Percentiles rank a stretch among this genome's conserved stretches.
Evolutionary conservation across 441 rosid species (phyloP).

Genomic region (Populus hybrid): DNA sequence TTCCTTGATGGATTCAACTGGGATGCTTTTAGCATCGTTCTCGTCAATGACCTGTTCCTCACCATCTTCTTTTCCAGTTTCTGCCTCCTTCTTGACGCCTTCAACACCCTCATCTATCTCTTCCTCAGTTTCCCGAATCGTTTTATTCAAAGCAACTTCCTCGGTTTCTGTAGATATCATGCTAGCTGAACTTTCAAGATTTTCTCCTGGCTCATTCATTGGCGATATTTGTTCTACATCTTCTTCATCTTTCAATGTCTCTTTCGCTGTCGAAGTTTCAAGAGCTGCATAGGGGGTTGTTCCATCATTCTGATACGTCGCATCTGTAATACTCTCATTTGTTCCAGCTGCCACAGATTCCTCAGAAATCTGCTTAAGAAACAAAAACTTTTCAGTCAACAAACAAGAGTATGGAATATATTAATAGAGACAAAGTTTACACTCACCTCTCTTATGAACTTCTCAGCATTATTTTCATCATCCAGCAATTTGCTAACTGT

Average conservation of each 20-base stretch:
- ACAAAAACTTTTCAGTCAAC: conserved; percentile 8
- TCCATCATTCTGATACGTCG: conserved; percentile 16
- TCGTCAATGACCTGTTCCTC: not conserved
- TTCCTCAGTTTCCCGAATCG: conserved; percentile 8
- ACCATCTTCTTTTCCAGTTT: conserved; percentile 18
- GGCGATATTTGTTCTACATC: conserved; percentile 12
- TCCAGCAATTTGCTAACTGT: conserved; percentile 11
- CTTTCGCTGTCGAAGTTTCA: not conserved
- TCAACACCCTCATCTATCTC: conserved; percentile 13
- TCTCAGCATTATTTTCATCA: conserved; percentile 5
- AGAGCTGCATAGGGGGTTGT: not conserved
- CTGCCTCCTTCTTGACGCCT: conserved; percentile 12
- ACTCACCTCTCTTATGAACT: conserved; percentile 27
- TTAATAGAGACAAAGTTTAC: not conserved
- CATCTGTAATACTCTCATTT: conserved; percentile 9
- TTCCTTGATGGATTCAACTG: conserved; percentile 1
- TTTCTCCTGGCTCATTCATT: conserved; percentile 16
- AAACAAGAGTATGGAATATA: not conserved
- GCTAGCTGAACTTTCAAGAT: conserved; percentile 12
- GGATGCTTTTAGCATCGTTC: not conserved
- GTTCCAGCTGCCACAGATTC: conserved; percentile 13
- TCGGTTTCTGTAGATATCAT: conserved; percentile 7
- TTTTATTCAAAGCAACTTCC: conserved; percentile 3
- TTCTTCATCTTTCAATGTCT: conserved; percentile 16
- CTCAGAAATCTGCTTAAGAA: conserved; percentile 18